Evolutionary conservation across 768 basidiomycete species (phyloP).

Genomic region (Lactarius trivialis): DNA sequence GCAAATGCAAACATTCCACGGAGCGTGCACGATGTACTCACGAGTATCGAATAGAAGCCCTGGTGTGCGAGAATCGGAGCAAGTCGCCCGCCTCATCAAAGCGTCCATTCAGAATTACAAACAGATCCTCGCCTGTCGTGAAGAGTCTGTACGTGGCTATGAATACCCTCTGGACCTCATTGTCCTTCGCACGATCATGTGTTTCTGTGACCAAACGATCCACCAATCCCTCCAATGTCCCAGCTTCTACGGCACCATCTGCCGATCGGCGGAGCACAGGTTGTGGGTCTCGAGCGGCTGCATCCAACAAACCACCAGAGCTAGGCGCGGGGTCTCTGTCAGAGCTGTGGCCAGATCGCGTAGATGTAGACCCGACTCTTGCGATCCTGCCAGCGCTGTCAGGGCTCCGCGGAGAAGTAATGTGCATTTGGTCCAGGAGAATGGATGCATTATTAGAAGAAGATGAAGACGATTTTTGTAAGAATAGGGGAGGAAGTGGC

Average conservation of each 20-base stretch:
- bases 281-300: slow-evolving; percentile 13
- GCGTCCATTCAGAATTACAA: slow-evolving; percentile 33
- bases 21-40: not conserved
- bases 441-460: not conserved
- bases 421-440: slow-evolving; percentile 7
- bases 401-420: not conserved
- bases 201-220: slow-evolving; percentile 33
- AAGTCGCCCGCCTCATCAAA: slow-evolving; percentile 31
- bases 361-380: not conserved
- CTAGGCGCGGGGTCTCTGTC: not conserved
- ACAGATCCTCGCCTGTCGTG: slow-evolving; percentile 37
- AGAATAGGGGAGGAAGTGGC: not conserved
- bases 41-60: slow-evolving; percentile 7
- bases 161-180: slow-evolving; percentile 37
- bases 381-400: no score
- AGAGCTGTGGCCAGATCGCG: not conserved
- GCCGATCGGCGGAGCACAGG: slow-evolving; percentile 6
- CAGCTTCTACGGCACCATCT: slow-evolving; percentile 33
- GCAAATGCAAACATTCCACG: not conserved
- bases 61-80: not conserved
- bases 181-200: slow-evolving; percentile 26
- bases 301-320: not conserved
- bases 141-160: slow-evolving; percentile 40
- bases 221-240: slow-evolving; percentile 39
- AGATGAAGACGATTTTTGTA: not conserved